Conservation (phyloP, 192 early-diverging fungal genomes). For the Backusella liffmaniae region DNA sequence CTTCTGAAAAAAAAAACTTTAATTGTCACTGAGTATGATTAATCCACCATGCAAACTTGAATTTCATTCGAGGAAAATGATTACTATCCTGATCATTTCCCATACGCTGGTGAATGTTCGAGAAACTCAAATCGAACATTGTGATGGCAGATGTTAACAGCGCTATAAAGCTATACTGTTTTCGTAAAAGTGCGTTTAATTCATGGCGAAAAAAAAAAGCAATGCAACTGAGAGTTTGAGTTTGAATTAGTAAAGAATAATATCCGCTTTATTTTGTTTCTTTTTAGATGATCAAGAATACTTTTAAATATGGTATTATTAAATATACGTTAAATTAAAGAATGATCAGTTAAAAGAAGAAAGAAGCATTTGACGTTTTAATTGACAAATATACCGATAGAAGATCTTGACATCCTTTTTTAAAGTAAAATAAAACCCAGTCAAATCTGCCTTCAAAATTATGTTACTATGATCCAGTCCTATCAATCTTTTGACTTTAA, state of each 20-base stretch:
- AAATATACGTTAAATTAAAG: neutral
- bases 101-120: neutral
- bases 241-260: neutral
- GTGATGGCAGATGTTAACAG: neutral
- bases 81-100: neutral
- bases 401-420: neutral
- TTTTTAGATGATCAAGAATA: neutral
- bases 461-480: neutral
- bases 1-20: neutral
- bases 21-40: neutral
- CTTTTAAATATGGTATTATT: constrained; percentile 3
- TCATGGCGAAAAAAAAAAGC: neutral
- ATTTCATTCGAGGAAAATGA: neutral
- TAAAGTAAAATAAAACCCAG: neutral
- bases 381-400: constrained; percentile 4
- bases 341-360: neutral
- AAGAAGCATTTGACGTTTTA: neutral
- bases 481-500: neutral
- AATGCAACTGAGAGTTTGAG: constrained; percentile 2
- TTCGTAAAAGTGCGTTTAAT: neutral
- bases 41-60: neutral
- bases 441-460: neutral
- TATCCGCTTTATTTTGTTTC: constrained; percentile 6
- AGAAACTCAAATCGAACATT: neutral
- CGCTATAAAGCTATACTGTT: neutral